Conservation (phyloP, 2,329 filamentous ascomycete genomes). For the Claviceps sp. region DNA sequence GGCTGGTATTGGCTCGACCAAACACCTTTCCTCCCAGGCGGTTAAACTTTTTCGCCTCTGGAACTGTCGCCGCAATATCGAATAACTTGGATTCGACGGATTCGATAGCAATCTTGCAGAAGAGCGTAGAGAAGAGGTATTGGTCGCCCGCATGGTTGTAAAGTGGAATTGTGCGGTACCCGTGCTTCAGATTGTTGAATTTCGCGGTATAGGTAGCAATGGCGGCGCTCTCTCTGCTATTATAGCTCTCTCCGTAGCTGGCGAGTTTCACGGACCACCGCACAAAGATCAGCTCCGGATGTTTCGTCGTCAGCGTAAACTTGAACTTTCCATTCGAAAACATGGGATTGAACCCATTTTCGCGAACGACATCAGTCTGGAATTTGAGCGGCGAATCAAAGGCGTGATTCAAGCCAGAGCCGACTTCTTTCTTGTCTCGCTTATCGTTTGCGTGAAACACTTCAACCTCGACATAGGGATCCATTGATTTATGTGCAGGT, state of each 20-base stretch:
- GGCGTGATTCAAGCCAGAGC: constrained; percentile 36
- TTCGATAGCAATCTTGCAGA: constrained; percentile 69
- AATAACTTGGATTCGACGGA: constrained; percentile 44
- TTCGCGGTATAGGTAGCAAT: constrained; percentile 90
- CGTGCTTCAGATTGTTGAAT: constrained; percentile 75
- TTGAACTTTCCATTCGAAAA: constrained; percentile 64
- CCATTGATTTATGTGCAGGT: constrained; percentile 60
- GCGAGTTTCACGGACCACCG: constrained; percentile 87
- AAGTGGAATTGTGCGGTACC: constrained; percentile 83
- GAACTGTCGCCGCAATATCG: constrained; percentile 27
- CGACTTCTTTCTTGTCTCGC: constrained; percentile 68
- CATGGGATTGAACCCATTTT: constrained; percentile 87
- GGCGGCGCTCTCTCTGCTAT: constrained; percentile 40
- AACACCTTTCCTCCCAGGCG: constrained; percentile 45
- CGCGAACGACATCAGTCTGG: constrained; percentile 66
- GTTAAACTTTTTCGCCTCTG: constrained; percentile 40
- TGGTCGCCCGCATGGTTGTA: constrained; percentile 82
- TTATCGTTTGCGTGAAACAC: constrained; percentile 92
- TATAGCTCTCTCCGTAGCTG: constrained; percentile 57
- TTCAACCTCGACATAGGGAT: constrained; percentile 91
- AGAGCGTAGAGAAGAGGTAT: constrained; percentile 88
- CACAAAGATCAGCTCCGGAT: constrained; percentile 85
- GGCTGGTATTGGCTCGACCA: constrained; percentile 38
- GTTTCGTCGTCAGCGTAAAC: constrained; percentile 82
- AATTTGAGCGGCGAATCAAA: constrained; percentile 54